Base-by-base conservation (phyloP, 148 eudicot genomes). In the Mesembryanthemum crystallinum region DNA sequence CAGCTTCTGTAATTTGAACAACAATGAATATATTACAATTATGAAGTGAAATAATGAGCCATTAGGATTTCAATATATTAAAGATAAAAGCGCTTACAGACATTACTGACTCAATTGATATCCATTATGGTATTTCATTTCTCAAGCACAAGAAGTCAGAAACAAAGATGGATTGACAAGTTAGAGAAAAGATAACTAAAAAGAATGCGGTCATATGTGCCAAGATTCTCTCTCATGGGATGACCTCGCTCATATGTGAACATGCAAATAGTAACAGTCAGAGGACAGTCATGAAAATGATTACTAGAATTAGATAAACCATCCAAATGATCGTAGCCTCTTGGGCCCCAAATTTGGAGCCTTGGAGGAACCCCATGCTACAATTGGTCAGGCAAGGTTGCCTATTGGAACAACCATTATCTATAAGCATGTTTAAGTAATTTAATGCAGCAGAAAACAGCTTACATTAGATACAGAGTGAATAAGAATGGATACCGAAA, bases 1-100 rank as follows among this genome's bases (percentile, higher is more conserved):
- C 84, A 78, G 88, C 92, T 79, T 92, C 98, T 91, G 94, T 87
- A 81, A 75, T 74, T 66, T 49, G 62, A 77, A 74, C 32, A 67
- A 77, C 20, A 75, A 29, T 23, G 72, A 58, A 62, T 52, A 39
- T 30, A 64, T 81, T 61, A 72, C 30, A 57, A 45, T 62, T 17
- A 55, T 52, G 65, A 30, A 32, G 45, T 35, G 54, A 49, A 30
- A 59, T 18, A 51, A 45, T 45, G 58, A 29, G 74, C 5, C 3
- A 71, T 14, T 27, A 27, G 51, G 49, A 70, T 47, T n/a, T 52
- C 51, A 71, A 64, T 29, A 54, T 52, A 27, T 18, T 51, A 68
- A 37, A 18, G 35, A 78, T 51, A 17, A 17, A 60, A 11, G 28
- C 62, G 43, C 23, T 24, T 52, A 64, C 15, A 51, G 62, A 71